Percentiles rank a stretch among this genome's conserved stretches.
Conservation (phyloP, 495 filamentous ascomycete genomes). For the Hypoxylon rickii region DNA sequence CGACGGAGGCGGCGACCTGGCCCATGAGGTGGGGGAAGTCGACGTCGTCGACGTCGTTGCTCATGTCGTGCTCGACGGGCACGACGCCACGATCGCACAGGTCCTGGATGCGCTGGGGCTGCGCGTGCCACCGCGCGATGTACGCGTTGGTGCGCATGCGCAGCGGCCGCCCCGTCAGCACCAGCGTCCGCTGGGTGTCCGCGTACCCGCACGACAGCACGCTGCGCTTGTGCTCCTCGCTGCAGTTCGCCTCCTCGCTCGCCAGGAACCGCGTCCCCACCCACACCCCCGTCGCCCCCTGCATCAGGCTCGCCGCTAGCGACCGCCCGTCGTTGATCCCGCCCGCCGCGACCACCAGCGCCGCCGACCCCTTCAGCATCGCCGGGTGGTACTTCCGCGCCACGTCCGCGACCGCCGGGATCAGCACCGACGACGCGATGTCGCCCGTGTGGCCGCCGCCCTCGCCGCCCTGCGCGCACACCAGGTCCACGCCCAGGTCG, state of each 20-base stretch:
- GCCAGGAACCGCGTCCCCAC: slow-evolving; percentile 88
- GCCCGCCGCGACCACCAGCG: slow-evolving; percentile 75
- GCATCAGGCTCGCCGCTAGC: slow-evolving; percentile 71
- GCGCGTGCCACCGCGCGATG: slow-evolving; percentile 73
- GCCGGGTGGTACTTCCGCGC: slow-evolving; percentile 63
- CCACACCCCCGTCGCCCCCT: slow-evolving; percentile 78
- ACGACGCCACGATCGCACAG: slow-evolving; percentile 76
- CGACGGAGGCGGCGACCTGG: slow-evolving; percentile 81
- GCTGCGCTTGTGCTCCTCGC: slow-evolving; percentile 75
- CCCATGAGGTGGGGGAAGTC: slow-evolving; percentile 90
- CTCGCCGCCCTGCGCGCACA: slow-evolving; percentile 82
- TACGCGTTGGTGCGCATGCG: slow-evolving; percentile 82
- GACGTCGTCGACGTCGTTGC: slow-evolving; percentile 70
- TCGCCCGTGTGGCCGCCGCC: slow-evolving; percentile 81
- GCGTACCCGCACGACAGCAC: slow-evolving; percentile 77
- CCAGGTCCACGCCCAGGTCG: slow-evolving; percentile 77
- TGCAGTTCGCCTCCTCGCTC: slow-evolving; percentile 73
- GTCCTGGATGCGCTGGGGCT: slow-evolving; percentile 70
- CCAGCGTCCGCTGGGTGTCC: slow-evolving; percentile 70
- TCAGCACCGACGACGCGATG: slow-evolving; percentile 70
- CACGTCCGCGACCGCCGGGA: slow-evolving; percentile 78
- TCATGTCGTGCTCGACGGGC: slow-evolving; percentile 78
- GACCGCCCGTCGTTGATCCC: slow-evolving; percentile 73
- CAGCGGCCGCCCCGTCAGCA: slow-evolving; percentile 69
- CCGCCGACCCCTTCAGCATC: slow-evolving; percentile 51